Evolutionary conservation across 805 yeast genomes (phyloP).

Genomic region (Pichia exigua): DNA sequence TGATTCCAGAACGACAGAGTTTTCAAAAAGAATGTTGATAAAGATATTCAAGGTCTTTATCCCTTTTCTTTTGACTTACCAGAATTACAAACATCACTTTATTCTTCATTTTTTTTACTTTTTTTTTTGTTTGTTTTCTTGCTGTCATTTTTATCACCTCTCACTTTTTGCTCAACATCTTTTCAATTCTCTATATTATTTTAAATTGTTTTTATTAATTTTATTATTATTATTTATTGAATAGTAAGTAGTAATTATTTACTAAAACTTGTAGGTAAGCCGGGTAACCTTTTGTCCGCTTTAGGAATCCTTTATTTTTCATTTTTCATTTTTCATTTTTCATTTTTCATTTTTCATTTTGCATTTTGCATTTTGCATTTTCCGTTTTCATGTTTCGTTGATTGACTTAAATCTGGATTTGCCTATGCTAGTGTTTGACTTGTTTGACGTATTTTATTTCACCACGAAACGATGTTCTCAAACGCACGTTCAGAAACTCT

Average conservation of each 20-base stretch:
- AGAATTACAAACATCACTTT: neutral
- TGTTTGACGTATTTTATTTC: neutral
- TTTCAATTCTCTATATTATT: neutral
- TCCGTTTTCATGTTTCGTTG: neutral
- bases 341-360: neutral
- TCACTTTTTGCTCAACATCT: neutral
- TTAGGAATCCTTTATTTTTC: neutral
- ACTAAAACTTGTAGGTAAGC: neutral
- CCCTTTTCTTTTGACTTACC: neutral
- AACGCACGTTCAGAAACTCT: conserved; percentile 86
- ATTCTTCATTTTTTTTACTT: neutral
- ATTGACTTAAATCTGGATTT: neutral
- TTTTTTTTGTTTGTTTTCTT: neutral
- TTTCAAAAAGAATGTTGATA: neutral
- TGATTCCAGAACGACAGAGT: neutral
- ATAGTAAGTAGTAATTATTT: too few species aligned
- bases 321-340: neutral
- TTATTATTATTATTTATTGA: neutral
- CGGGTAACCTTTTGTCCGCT: neutral
- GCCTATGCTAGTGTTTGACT: neutral
- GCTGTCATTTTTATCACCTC: neutral
- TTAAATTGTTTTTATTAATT: neutral
- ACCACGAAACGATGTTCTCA: conserved; percentile 41
- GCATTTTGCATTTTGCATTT: neutral
- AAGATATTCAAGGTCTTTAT: neutral